These are phyloP conservation scores for Claviceps sorghi DNA, from an alignment of 2,329 filamentous ascomycete genomes.

Conservation along the genomic window DNA sequence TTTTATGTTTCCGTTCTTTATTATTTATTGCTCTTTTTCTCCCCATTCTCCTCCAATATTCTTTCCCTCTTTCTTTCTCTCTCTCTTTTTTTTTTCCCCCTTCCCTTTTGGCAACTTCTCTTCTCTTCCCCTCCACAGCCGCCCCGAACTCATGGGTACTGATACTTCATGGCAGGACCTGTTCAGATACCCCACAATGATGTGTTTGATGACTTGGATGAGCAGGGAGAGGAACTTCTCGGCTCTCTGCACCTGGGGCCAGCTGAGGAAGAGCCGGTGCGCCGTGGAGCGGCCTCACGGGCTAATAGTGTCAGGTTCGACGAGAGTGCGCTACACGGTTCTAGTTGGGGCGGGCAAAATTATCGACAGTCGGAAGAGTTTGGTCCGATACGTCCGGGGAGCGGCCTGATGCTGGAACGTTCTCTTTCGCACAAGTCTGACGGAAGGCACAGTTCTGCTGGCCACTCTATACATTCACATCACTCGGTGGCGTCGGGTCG, in stretches of 20 bases:
- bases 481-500: constrained; percentile 63
- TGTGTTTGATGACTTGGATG: constrained; percentile 81
- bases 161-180: constrained; percentile 42
- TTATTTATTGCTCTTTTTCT: neutral
- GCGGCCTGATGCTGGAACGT: constrained; percentile 79
- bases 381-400: constrained; percentile 59
- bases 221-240: constrained; percentile 66
- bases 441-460: constrained; percentile 85
- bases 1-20: neutral
- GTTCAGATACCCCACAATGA: constrained; percentile 67
- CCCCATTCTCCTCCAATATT: neutral
- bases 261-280: constrained; percentile 70
- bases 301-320: constrained; percentile 97
- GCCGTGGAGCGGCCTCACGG: constrained; percentile 73
- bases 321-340: constrained; percentile 82
- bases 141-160: neutral
- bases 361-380: constrained; percentile 76
- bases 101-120: neutral
- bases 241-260: constrained; percentile 68
- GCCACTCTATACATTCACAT: constrained; percentile 56
- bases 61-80: neutral
- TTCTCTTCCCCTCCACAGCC: neutral
- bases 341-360: constrained; percentile 62
- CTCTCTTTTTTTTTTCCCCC: no score
- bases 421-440: constrained; percentile 92